Evolutionary conservation across 1,139 yeast genomes (phyloP), one percentile per base, ranked within the genome.

Genomic region (Protomyces inouyei): DNA sequence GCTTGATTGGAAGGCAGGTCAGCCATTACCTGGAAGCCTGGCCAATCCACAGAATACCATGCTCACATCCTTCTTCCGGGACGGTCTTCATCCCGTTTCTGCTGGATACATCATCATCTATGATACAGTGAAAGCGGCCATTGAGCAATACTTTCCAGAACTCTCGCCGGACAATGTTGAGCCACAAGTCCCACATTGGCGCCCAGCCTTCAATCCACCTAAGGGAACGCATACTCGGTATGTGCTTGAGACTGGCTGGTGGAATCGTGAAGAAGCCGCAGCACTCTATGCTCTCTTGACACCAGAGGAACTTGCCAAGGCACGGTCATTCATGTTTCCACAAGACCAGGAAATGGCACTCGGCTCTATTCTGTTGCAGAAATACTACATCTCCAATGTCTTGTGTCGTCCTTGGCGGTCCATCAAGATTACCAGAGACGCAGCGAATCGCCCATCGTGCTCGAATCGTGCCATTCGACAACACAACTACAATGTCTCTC

Each of bases 71-170:
- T 67, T 78, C 8, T 70, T 82, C 12, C 67, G 71, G 9, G 93
- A 87, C 71, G 96, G 96, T 0, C 75, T 89, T 53, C 96, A 89
- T 73, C 86, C 80, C 72, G 79, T 83, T 1, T 83, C 85, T 0
- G 72, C 74, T n/a, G 89, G 85, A 0, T 88, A 88, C 73, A 74
- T 76, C 66, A 66, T 87, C 1, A 73, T 84, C 68, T 85, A 74
- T 70, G 23, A 55, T 54, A 37, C 65, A 12, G 32, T 61, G 4
- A n/a, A 21, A 14, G 21, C 37, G 12, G 16, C 52, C 36, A 61
- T 61, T 52, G 32, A 12, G 12, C 21, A 28, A 35, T 1, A 14
- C 18, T 48, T 25, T 37, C 37, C 57, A 8, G 23, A 16, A 10
- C 45, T 61, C 1, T 25, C 21, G 8, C 52, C 65, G 3, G 56